Percentiles rank a stretch among this genome's conserved stretches.
These are phyloP conservation scores for Hypoxylon sp. DNA, from an alignment of 2,329 filamentous ascomycete species.

Conservation along the genomic window DNA sequence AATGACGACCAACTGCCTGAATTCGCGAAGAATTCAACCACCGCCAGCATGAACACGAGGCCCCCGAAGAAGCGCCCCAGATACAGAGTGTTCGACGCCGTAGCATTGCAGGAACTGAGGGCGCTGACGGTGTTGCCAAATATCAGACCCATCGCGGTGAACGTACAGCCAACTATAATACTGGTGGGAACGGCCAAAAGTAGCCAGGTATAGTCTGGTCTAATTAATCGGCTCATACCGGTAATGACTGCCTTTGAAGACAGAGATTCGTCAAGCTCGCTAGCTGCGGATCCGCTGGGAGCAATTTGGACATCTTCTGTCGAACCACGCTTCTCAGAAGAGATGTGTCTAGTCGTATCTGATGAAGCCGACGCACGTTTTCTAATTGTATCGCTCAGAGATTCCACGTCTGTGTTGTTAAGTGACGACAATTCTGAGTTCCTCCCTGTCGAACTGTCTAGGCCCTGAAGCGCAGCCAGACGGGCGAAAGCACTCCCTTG, in stretches of 20 bases:
- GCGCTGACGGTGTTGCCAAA: conserved; percentile 73
- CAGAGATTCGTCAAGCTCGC: conserved; percentile 17
- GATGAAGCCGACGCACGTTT: conserved; percentile 11
- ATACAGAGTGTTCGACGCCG: conserved; percentile 62
- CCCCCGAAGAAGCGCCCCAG: conserved; percentile 68
- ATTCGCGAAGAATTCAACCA: conserved; percentile 72
- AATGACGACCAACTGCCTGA: conserved; percentile 70
- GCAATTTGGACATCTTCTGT: background rate
- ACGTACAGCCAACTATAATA: conserved; percentile 69
- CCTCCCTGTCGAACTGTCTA: conserved; percentile 25
- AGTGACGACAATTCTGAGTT: conserved; percentile 20
- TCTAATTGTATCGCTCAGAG: conserved; percentile 21
- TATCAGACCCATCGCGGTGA: conserved; percentile 70
- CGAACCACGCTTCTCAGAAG: conserved; percentile 7
- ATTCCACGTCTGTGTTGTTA: conserved; percentile 31
- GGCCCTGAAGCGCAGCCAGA: conserved; percentile 56
- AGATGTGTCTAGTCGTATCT: conserved; percentile 6
- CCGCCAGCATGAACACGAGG: conserved; percentile 73
- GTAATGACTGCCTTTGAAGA: conserved; percentile 14
- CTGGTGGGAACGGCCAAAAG: conserved; percentile 65
- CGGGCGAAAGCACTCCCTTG: conserved; percentile 63
- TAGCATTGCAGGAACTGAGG: conserved; percentile 67
- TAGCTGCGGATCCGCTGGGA: conserved; percentile 2
- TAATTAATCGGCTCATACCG: conserved; percentile 30
- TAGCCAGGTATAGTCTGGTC: conserved; percentile 52